Evolutionary conservation across 1,139 yeast genomes (phyloP).

Genomic region (Zygoascus hellenicus): DNA sequence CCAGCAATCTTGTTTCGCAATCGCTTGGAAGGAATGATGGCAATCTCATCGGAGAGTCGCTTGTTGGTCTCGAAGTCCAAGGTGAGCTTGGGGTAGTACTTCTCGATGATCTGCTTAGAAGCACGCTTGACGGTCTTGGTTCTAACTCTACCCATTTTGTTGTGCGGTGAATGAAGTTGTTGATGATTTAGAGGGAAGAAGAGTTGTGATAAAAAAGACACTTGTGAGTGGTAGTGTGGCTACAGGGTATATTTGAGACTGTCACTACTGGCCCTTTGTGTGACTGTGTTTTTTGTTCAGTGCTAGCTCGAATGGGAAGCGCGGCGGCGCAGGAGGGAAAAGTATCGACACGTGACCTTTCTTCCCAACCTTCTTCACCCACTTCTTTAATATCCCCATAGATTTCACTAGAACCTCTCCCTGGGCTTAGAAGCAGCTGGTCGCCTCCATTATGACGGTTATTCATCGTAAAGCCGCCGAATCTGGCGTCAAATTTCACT

Average conservation of each 20-base stretch:
- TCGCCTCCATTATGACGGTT: conserved; percentile 30
- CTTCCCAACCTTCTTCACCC: conserved; percentile 1
- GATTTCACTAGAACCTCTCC: neutral
- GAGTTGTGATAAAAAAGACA: conserved; percentile 5
- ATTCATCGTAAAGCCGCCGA: conserved; percentile 35
- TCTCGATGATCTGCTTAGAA: conserved; percentile 98
- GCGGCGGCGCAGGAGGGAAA: too few relatives aligned
- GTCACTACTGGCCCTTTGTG: neutral
- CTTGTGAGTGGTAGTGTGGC: conserved; percentile 4
- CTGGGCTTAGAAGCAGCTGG: neutral
- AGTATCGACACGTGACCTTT: neutral
- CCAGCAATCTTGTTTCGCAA: conserved; percentile 99
- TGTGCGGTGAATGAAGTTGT: conserved; percentile 8
- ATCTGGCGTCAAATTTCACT: conserved; percentile 55
- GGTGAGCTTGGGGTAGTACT: conserved; percentile 99
- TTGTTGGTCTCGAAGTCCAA: conserved; percentile 99
- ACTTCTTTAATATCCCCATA: neutral
- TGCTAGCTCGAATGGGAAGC: too few relatives aligned
- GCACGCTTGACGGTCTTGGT: conserved; percentile 99
- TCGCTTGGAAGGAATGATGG: conserved; percentile 99
- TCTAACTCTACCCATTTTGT: conserved; percentile 32
- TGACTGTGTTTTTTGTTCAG: neutral
- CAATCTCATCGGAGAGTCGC: conserved; percentile 97
- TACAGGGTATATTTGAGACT: neutral
- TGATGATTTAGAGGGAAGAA: conserved; percentile 8